These are phyloP conservation scores for Myriosclerotinia duriaeana DNA, from an alignment of 2,329 filamentous ascomycete genomes.

Conservation along the genomic window DNA sequence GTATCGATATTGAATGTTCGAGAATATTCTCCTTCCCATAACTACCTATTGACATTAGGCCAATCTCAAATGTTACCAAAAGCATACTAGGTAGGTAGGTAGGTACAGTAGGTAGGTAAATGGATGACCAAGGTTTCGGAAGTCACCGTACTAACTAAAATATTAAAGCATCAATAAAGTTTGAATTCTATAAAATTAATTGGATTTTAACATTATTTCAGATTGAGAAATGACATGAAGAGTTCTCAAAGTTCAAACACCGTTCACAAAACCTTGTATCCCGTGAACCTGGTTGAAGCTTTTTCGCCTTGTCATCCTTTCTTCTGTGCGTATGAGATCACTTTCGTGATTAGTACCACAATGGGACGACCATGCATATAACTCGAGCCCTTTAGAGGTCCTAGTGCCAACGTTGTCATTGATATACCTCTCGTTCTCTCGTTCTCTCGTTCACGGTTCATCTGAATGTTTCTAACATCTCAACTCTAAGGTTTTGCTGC, in stretches of 20 bases:
- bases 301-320: conserved; percentile 1
- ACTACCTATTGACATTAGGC: neutral
- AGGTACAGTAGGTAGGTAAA: conserved; percentile 1
- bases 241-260: conserved; percentile 15
- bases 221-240: neutral
- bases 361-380: conserved; percentile 11
- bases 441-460: too few species aligned
- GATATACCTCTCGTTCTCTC: neutral
- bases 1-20: conserved; percentile 12
- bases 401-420: too few species aligned
- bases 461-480: neutral
- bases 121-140: neutral
- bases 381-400: conserved; percentile 9
- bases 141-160: neutral
- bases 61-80: conserved; percentile 5
- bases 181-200: neutral
- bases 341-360: neutral
- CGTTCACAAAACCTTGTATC: conserved; percentile 2
- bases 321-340: conserved; percentile 13
- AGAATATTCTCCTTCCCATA: conserved; percentile 15
- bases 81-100: too few species aligned
- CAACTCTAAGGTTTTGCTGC: neutral
- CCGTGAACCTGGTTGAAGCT: conserved; percentile 15
- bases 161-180: conserved; percentile 1
- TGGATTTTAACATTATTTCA: neutral